Evolutionary conservation across 1,284 basidiomycete species (phyloP).

Genomic region (Rhodotorula sp.): DNA sequence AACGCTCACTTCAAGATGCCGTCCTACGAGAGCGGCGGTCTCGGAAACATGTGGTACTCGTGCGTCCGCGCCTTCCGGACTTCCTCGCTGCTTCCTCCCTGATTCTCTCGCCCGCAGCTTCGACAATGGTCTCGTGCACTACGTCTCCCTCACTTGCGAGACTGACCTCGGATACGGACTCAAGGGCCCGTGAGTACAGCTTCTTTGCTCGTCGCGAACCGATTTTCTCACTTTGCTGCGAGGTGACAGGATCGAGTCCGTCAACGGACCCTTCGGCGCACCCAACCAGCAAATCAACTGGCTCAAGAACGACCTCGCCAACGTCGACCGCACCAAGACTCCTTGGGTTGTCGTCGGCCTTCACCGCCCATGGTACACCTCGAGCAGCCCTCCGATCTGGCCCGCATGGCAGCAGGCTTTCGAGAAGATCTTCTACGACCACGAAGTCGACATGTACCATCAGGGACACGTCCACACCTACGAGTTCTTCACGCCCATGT

Average conservation of each 20-base stretch:
- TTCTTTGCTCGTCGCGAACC: too few relatives aligned
- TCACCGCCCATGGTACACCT: conserved; percentile 29
- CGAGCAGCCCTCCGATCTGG: conserved; percentile 11
- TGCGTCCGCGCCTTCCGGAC: conserved; percentile 14
- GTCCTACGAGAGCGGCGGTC: conserved; percentile 24
- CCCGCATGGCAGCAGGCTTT: conserved; percentile 47
- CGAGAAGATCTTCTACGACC: conserved; percentile 28
- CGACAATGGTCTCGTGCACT: conserved; percentile 23
- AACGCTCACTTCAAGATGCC: conserved; percentile 48
- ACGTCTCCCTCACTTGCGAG: conserved; percentile 31
- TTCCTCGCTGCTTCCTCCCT: background rate
- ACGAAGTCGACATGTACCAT: conserved; percentile 12
- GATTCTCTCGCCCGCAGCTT: background rate
- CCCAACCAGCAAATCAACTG: conserved; percentile 34
- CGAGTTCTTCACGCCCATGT: conserved; percentile 43
- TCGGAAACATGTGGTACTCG: conserved; percentile 47
- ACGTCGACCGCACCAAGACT: conserved; percentile 28
- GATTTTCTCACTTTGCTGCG: background rate
- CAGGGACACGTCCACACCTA: conserved; percentile 26
- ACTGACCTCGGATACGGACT: conserved; percentile 30
- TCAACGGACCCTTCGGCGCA: conserved; percentile 33
- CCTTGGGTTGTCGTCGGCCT: conserved; percentile 33
- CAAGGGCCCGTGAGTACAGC: conserved; percentile 5
- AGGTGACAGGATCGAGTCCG: conserved; percentile 17
- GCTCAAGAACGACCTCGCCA: conserved; percentile 27